Evolutionary conservation across 129 eudicot species (phyloP).

Genomic region (Helianthus tuberosus): DNA sequence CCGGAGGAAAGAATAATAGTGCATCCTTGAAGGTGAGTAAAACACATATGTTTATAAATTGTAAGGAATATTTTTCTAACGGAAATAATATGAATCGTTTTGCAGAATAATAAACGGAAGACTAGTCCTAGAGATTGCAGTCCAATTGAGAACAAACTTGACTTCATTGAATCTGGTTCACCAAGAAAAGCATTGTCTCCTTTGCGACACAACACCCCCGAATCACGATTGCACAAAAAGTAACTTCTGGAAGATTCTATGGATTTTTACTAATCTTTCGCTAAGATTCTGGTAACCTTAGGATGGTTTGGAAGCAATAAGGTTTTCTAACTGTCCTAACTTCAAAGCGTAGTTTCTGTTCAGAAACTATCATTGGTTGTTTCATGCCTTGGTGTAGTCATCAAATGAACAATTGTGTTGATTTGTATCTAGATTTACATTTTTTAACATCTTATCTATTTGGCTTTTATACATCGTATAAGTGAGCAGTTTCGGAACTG

Average conservation of each 20-base stretch:
- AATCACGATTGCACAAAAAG: slow-evolving; percentile 57
- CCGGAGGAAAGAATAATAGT: slow-evolving; percentile 63
- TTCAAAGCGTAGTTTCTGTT: neutral
- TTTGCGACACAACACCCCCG: slow-evolving; percentile 59
- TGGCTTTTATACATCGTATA: neutral
- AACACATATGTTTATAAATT: neutral
- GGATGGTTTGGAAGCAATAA: neutral
- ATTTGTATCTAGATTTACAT: neutral
- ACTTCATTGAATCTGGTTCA: slow-evolving; percentile 52
- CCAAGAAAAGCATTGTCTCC: slow-evolving; percentile 64
- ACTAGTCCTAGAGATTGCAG: slow-evolving; percentile 61
- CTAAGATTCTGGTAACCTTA: neutral
- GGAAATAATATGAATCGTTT: neutral
- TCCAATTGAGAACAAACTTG: slow-evolving; percentile 65
- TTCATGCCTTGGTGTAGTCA: slow-evolving; percentile 4
- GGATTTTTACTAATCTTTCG: slow-evolving; percentile 14
- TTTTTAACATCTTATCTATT: neutral
- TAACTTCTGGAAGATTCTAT: slow-evolving; percentile 10
- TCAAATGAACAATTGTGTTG: neutral
- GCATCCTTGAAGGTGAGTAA: slow-evolving; percentile 70
- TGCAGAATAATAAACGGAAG: slow-evolving; percentile 79
- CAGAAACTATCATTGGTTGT: slow-evolving; percentile 16
- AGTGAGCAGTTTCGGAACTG: no score
- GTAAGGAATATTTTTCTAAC: slow-evolving; percentile 8
- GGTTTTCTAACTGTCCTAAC: slow-evolving; percentile 6